phyloP scores from a whole-genome alignment of 352 stramenopile genomes.

The Plasmopara muralis region DNA sequence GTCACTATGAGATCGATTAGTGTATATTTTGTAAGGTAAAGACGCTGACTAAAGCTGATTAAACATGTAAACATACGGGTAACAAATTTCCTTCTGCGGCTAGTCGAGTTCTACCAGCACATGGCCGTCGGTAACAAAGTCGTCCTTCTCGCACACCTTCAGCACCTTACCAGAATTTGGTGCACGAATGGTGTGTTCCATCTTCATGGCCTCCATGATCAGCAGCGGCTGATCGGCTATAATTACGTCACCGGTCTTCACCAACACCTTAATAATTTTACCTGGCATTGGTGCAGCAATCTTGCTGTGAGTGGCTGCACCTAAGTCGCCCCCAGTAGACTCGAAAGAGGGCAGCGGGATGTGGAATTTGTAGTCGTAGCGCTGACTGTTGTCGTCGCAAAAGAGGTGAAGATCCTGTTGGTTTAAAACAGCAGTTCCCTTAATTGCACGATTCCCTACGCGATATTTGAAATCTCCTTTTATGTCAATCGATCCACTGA shows the following conservation, averaged over 20 bases:
- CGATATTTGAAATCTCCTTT: constrained; percentile 62
- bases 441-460: constrained; percentile 58
- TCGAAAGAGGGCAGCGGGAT: constrained; percentile 56
- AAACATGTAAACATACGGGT: no score
- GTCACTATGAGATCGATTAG: no score
- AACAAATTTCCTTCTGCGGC: no score
- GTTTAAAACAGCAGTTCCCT: constrained; percentile 58
- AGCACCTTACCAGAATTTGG: constrained; percentile 66
- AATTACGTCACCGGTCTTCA: constrained; percentile 84
- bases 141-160: constrained; percentile 56
- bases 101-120: constrained; percentile 67
- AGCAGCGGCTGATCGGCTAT: constrained; percentile 84
- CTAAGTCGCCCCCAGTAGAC: constrained; percentile 17
- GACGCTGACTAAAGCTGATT: no score
- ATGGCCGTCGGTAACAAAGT: constrained; percentile 71
- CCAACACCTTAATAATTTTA: constrained; percentile 90
- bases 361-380: constrained; percentile 80
- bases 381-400: constrained; percentile 62
- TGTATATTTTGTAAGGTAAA: no score
- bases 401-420: constrained; percentile 70
- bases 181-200: constrained; percentile 87
- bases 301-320: constrained; percentile 32
- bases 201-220: constrained; percentile 98
- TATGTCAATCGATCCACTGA: constrained; percentile 27
- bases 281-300: constrained; percentile 92